Conservation (phyloP, 2,329 filamentous ascomycete genomes). For the Daldinia eschscholtzii region DNA sequence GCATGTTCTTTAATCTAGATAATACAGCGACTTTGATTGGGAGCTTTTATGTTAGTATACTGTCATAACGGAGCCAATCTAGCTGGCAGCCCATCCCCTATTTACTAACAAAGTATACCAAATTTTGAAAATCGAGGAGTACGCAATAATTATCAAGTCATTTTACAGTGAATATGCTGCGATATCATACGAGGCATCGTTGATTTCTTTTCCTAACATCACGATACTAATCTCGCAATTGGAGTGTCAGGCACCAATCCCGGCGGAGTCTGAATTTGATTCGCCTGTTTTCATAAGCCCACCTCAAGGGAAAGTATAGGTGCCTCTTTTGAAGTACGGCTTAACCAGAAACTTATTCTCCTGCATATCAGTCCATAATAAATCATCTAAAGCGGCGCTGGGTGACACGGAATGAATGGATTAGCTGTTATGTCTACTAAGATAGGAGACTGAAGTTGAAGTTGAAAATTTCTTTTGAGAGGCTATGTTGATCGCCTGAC, state of each 20-base stretch:
- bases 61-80: background rate
- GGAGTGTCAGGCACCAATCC: conserved; percentile 2
- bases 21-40: background rate
- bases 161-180: background rate
- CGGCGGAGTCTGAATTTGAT: conserved; percentile 4
- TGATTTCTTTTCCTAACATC: too few species aligned
- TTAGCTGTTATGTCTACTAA: background rate
- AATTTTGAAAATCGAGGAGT: background rate
- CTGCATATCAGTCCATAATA: conserved; percentile 18
- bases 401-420: background rate
- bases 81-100: background rate
- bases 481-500: conserved; percentile 14
- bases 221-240: background rate
- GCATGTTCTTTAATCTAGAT: background rate
- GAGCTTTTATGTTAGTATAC: background rate
- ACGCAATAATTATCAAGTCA: background rate
- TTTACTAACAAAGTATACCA: background rate
- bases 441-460: background rate
- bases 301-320: conserved; percentile 5
- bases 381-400: conserved; percentile 7
- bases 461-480: conserved; percentile 10
- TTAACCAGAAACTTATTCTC: conserved; percentile 21
- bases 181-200: background rate
- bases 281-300: background rate
- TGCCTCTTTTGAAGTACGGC: background rate